Evolutionary conservation across 257 asterid species (phyloP), one percentile per base, ranked within the genome.

Genomic region (Osmanthus fragrans): DNA sequence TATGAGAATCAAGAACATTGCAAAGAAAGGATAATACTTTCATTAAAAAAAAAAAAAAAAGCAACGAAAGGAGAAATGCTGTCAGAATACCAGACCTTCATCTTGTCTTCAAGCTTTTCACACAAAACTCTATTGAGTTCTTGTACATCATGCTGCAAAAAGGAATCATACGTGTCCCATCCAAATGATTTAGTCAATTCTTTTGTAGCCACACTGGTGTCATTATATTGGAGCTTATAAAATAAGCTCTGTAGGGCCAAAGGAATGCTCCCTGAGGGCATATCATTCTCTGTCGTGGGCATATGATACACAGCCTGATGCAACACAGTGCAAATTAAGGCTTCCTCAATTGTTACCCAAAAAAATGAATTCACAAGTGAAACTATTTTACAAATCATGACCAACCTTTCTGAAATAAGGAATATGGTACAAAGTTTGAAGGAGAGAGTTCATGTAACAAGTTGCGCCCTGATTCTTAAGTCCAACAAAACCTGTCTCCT

Each of bases 381-480:
- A 75, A 25, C 27, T 23, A 49, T 70, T 27, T 73, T n/a, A 80
- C n/a, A 32, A 75, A 51, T 45, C 67, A 4, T 19, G 47, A 34
- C 64, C 36, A 37, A 89, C 94, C 92, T 89, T 88, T 72, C 92
- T 81, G 77, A 89, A 89, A 76, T 86, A 89, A 21, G 94, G 90
- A 82, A 89, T 89, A 84, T 89, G 91, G 82, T 86, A 89, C 76
- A 89, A 72, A 60, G 92, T 89, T 80, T 87, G 91, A 36, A 89
- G 86, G 39, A 89, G 93, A 33, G 93, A 89, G 80, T 89, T 89
- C 91, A 89, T 89, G 79, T 89, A 89, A 80, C 94, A 89, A 42
- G 94, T 89, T 54, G 94, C 94, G 60, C 94, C 94, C 80, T 89
- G 94, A 78, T 89, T 89, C 84, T 87, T 89, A 45, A 89, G 89